Evolutionary conservation across 2,329 filamentous ascomycete species (phyloP).

Genomic region (Penicillium polonicum): DNA sequence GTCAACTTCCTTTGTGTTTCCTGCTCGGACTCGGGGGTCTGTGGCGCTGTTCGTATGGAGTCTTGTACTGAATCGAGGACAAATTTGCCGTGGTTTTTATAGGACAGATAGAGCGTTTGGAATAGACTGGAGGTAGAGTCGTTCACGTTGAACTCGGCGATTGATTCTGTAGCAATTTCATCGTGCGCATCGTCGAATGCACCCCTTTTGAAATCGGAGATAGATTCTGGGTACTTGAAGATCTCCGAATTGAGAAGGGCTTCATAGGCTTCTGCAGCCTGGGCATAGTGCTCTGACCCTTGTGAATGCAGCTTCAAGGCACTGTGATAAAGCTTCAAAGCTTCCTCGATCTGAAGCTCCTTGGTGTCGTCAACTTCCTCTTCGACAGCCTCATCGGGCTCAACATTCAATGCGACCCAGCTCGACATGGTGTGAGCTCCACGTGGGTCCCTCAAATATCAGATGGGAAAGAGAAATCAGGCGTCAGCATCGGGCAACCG

Average conservation of each 20-base stretch:
- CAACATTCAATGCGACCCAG: slow-evolving; percentile 89
- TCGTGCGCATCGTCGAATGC: slow-evolving; percentile 49
- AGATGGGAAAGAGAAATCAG: background rate
- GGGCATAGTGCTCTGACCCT: slow-evolving; percentile 70
- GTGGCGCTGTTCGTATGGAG: slow-evolving; percentile 36
- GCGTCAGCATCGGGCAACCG: slow-evolving; percentile 20
- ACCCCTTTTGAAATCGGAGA: slow-evolving; percentile 77
- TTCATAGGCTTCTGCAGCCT: slow-evolving; percentile 78
- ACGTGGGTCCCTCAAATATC: slow-evolving; percentile 9
- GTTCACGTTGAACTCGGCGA: slow-evolving; percentile 58
- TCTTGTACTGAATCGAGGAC: slow-evolving; percentile 71
- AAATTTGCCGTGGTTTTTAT: slow-evolving; percentile 95
- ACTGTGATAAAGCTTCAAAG: slow-evolving; percentile 87
- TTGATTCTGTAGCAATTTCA: slow-evolving; percentile 26
- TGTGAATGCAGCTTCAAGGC: slow-evolving; percentile 90
- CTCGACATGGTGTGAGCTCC: slow-evolving; percentile 48
- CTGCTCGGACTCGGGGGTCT: slow-evolving; percentile 17
- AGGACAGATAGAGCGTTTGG: slow-evolving; percentile 86
- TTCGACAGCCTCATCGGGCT: slow-evolving; percentile 84
- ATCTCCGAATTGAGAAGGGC: slow-evolving; percentile 88
- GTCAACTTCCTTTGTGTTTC: slow-evolving; percentile 24
- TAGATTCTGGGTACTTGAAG: slow-evolving; percentile 84
- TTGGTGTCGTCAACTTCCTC: slow-evolving; percentile 94
- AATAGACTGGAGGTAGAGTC: slow-evolving; percentile 77
- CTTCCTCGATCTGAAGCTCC: slow-evolving; percentile 95